A percentile compares a stretch with the other conserved stretches of the same genome.
phyloP scores from a whole-genome alignment of 768 basidiomycete species.

The Suillus luteus region DNA sequence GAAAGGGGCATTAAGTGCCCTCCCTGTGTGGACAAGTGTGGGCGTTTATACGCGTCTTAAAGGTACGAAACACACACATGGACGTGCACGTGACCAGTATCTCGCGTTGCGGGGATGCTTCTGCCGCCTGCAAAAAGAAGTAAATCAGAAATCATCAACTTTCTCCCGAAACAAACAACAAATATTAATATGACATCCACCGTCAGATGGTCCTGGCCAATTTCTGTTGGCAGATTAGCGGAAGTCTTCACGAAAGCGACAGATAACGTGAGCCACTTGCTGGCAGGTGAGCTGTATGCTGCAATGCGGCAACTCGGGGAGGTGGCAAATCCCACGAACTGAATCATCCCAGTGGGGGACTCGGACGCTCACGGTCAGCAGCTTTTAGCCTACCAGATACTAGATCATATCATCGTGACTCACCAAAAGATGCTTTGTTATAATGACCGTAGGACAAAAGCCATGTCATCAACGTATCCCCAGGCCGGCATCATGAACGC shows the following conservation, averaged over 20 bases:
- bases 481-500: background rate
- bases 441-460: constrained; percentile 2
- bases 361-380: constrained; percentile 2
- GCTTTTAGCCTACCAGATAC: background rate
- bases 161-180: background rate
- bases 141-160: constrained; percentile 9
- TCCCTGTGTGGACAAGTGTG: background rate
- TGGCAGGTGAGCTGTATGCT: constrained; percentile 9
- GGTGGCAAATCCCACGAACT: constrained; percentile 9
- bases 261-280: constrained; percentile 4
- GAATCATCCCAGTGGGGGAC: background rate
- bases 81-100: constrained; percentile 10
- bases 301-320: background rate
- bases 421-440: constrained; percentile 1
- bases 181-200: background rate
- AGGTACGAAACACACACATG: constrained; percentile 13
- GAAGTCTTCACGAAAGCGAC: background rate
- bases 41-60: constrained; percentile 6
- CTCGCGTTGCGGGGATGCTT: constrained; percentile 7
- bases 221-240: background rate
- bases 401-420: constrained; percentile 2
- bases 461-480: background rate
- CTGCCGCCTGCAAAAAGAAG: constrained; percentile 5
- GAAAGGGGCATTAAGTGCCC: constrained; percentile 4
- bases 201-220: background rate